Evolutionary conservation across 2,329 filamentous ascomycete genomes (phyloP), one percentile per base, ranked within the genome.

Genomic region (Chaetomium globosum): DNA sequence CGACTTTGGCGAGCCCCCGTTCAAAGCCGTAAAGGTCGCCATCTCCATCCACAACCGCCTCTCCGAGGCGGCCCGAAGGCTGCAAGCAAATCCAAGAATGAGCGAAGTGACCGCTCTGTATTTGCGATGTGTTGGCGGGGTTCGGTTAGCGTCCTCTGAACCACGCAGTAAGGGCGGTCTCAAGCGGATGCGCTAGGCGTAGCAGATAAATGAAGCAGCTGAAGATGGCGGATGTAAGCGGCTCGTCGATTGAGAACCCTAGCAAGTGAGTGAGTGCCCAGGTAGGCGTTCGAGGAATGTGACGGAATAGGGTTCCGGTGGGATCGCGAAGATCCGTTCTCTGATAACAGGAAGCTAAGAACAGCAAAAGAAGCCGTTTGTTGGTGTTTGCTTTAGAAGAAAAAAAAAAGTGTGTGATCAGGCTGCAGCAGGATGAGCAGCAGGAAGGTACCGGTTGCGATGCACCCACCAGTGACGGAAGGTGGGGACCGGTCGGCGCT

Each of bases 1-100:
- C 30, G 75, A 73, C 69, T 79, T 82, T 54, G 80, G 82, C 66
- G 81, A 83, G 70, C 75, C 78, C 69, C 82, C 80, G 67, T 83
- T 83, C n/a, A 85, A 79, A 69, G 81, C 80, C 33, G 78, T 82
- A 66, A 83, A 84, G n/a, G 79, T 75, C 48, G 82, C 79, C 83
- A 85, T 85, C 70, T 71, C 75, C 70, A 69, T 70, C 66, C 69
- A 69, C 65, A 63, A n/a, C 26, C 46, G 43, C 30, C 39, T 54
- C 21, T 63, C 10, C 30, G 28, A 51, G 23, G 56, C 55, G 30
- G 7, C 21, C 28, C 23, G 30, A 19, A 62, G n/a, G n/a, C 46
- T n/a, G n/a, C 46, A 48, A 12, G 6, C 46, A 48, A 21, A 21
- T 48, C 46, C 21, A 23, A 48, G 19, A 48, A 10, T 48, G n/a